Conservation (phyloP, 1,284 basidiomycete species). For the Sanguinoderma infundibulare region DNA sequence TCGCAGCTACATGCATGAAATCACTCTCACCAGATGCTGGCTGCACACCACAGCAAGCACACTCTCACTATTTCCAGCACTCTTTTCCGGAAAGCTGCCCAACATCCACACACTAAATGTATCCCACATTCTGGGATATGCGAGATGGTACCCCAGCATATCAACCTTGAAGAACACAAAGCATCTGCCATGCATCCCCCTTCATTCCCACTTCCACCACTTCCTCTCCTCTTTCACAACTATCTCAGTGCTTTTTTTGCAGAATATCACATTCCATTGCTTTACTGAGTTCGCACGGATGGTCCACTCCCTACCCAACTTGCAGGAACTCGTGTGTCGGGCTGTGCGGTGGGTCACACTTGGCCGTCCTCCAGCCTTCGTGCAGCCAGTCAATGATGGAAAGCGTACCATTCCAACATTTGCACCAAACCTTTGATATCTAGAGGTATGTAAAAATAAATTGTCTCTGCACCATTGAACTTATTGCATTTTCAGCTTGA, state of each 20-base stretch:
- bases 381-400: not conserved
- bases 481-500: not conserved
- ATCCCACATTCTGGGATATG: not conserved
- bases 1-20: not conserved
- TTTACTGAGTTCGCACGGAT: not conserved
- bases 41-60: not conserved
- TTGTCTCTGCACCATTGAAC: not conserved
- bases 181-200: not conserved
- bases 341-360: not conserved
- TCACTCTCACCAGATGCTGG: not conserved
- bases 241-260: too few species aligned
- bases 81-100: not conserved
- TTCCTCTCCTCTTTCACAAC: not conserved
- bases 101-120: not conserved
- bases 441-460: not conserved
- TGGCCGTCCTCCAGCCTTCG: not conserved
- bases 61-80: not conserved
- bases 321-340: not conserved
- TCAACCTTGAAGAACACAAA: not conserved
- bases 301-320: not conserved
- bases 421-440: not conserved
- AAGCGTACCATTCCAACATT: not conserved
- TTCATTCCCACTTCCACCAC: not conserved
- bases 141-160: not conserved
- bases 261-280: not conserved